Evolutionary conservation across 805 yeast species (phyloP).

Genomic region (Yamadazyma laniorum): DNA sequence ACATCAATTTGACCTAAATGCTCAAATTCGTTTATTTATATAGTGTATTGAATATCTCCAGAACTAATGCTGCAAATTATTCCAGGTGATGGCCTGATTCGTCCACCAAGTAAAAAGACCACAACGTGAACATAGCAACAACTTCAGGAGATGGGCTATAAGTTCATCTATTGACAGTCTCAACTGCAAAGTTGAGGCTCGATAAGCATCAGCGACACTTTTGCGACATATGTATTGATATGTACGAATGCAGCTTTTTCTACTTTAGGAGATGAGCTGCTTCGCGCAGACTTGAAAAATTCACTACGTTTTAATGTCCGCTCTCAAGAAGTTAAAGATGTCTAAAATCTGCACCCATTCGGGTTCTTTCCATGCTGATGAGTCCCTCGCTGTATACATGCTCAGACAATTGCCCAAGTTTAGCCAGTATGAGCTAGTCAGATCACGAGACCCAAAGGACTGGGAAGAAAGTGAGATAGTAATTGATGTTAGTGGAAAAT

Average conservation of each 20-base stretch:
- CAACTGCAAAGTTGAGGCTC: too few relatives aligned
- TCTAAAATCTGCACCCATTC: slow-evolving; percentile 83
- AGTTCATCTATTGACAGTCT: too few relatives aligned
- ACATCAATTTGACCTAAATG: slow-evolving; percentile 7
- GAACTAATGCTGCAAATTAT: too few relatives aligned
- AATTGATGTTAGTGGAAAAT: slow-evolving; percentile 91
- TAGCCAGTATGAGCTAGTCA: slow-evolving; percentile 62
- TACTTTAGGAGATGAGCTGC: too few relatives aligned
- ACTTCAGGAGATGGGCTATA: background rate
- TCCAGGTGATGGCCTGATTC: too few relatives aligned
- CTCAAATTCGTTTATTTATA: too few relatives aligned
- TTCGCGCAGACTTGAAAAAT: too few relatives aligned
- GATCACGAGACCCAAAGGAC: slow-evolving; percentile 79
- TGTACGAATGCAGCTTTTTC: too few relatives aligned
- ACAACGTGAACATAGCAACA: too few relatives aligned
- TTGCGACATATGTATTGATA: too few relatives aligned
- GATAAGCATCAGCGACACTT: too few relatives aligned
- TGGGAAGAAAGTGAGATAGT: slow-evolving; percentile 90
- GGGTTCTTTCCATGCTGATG: slow-evolving; percentile 97
- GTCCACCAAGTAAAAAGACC: too few relatives aligned
- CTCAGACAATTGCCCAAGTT: slow-evolving; percentile 69
- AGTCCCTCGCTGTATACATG: slow-evolving; percentile 89
- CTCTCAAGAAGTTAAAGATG: slow-evolving; percentile 18
- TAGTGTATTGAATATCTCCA: background rate
- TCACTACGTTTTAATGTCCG: slow-evolving; percentile 5